A percentile compares a stretch with the other conserved stretches of the same genome.
Evolutionary conservation across 2,329 filamentous ascomycete species (phyloP).

Genomic region (Tolypocladium nubicola): DNA sequence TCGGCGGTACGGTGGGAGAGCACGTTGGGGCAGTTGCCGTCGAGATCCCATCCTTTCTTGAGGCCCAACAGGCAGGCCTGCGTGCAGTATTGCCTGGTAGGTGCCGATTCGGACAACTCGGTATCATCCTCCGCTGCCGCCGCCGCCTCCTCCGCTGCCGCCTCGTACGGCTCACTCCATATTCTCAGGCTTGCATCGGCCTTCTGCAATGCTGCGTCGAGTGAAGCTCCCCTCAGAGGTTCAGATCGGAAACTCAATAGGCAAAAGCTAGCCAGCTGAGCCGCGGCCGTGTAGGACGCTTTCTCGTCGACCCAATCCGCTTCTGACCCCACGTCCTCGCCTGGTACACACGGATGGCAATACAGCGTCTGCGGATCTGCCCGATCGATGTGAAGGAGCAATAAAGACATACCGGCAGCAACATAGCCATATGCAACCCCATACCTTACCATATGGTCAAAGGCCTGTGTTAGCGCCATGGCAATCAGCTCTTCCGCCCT

Average conservation of each 20-base stretch:
- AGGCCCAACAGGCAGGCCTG: slow-evolving; percentile 12
- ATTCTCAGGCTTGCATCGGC: slow-evolving; percentile 6
- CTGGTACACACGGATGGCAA: slow-evolving; percentile 7
- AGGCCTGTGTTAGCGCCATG: slow-evolving; percentile 10
- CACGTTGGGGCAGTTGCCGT: slow-evolving; percentile 12
- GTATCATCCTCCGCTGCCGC: slow-evolving; percentile 4
- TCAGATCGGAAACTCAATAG: slow-evolving; percentile 10
- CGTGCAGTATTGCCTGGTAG: slow-evolving; percentile 9
- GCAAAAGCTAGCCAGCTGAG: slow-evolving; percentile 10
- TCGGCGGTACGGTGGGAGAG: slow-evolving; percentile 4
- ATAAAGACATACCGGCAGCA: slow-evolving; percentile 11
- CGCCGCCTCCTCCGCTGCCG: not conserved
- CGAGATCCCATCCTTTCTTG: slow-evolving; percentile 8
- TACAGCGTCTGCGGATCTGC: slow-evolving; percentile 6
- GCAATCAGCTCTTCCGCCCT: slow-evolving; percentile 6
- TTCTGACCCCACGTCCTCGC: slow-evolving; percentile 5
- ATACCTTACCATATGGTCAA: slow-evolving; percentile 10
- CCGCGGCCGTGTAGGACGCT: slow-evolving; percentile 8
- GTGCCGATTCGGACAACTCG: slow-evolving; percentile 5
- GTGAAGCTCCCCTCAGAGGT: slow-evolving; percentile 5
- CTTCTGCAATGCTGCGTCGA: slow-evolving; percentile 4
- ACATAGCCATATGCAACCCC: slow-evolving; percentile 14
- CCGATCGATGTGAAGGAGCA: slow-evolving; percentile 13
- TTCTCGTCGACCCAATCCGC: not conserved
- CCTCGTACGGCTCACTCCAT: slow-evolving; percentile 10